A percentile compares a stretch with the other conserved stretches of the same genome.
These are phyloP conservation scores for Kregervanrija pseudodelftensis DNA, from an alignment of 805 yeast species.

Conservation along the genomic window DNA sequence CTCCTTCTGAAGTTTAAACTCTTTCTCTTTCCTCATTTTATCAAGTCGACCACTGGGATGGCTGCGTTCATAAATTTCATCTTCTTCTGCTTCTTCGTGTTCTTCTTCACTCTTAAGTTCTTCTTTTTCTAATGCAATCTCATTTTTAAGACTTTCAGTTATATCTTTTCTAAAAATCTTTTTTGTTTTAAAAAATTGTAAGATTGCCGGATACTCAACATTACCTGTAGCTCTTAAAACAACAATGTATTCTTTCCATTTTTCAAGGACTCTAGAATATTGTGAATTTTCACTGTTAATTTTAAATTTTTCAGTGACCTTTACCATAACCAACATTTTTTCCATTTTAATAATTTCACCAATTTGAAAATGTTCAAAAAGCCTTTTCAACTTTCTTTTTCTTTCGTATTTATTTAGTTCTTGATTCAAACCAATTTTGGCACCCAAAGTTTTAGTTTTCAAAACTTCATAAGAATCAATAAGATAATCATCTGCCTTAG, in stretches of 20 bases:
- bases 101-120: conserved; percentile 1
- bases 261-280: conserved; percentile 48
- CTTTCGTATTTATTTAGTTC: conserved; percentile 12
- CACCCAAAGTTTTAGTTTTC: conserved; percentile 6
- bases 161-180: conserved; percentile 25
- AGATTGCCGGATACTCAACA: conserved; percentile 40
- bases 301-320: conserved; percentile 31
- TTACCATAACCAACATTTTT: conserved; percentile 51
- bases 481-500: conserved; percentile 2
- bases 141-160: background rate
- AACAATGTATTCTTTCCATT: conserved; percentile 77
- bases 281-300: conserved; percentile 27
- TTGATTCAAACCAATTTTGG: conserved; percentile 7
- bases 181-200: conserved; percentile 55
- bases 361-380: conserved; percentile 29
- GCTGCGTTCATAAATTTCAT: background rate
- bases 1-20: conserved; percentile 7
- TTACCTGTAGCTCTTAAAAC: conserved; percentile 61
- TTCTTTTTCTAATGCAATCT: conserved; percentile 2
- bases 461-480: conserved; percentile 6
- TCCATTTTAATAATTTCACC: conserved; percentile 67
- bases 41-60: background rate
- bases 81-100: background rate
- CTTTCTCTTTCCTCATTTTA: background rate
- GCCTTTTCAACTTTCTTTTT: conserved; percentile 16